Base-by-base conservation (phyloP, 768 basidiomycete genomes). In the Coprinopsis marcescibilis region DNA sequence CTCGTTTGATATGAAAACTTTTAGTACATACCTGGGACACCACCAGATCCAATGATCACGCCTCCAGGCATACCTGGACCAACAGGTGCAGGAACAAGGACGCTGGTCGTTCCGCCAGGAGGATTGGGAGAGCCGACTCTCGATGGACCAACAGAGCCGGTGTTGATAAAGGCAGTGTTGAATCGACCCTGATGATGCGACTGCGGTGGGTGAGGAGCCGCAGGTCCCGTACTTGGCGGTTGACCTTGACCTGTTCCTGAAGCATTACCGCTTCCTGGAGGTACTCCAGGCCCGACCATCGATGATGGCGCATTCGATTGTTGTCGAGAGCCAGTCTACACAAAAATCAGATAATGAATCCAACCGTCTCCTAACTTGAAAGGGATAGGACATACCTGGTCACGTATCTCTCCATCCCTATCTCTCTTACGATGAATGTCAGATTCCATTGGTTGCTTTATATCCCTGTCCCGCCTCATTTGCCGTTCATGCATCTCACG, bases 161-260 rank as follows among this genome's bases (percentile, higher is more conserved):
- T 27, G 26, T 43, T 26, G n/a, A 49, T 49, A 42, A 49, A 49
- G 27, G 48, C 48, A 1, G 48, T 49, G 26, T 49, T 49, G 25
- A 49, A 49, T 15, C 48, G 24, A 4, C 48, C 34, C 26, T 49
- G 48, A 27, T 49, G 49, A 29, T 53, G 52, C 3, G 46, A 37
- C 12, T 45, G 53, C n/a, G 53, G 50, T 15, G 53, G 52, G 13
- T 42, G 47, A 20, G 53, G 50, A 3, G 47, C n/a, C n/a, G n/a
- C 33, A 13, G 47, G 47, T 2, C n/a, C 42, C 26, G 29, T 12
- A 32, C 14, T 23, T 27, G 21, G 7, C 25, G 15, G 10, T n/a
- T n/a, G n/a, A n/a, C n/a, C n/a, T n/a, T n/a, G n/a, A n/a, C n/a
- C n/a, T n/a, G n/a, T n/a, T n/a, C n/a, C n/a, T n/a, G n/a, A n/a